Conservation (phyloP, 148 eudicot species). For the Suaeda aralocaspica region DNA sequence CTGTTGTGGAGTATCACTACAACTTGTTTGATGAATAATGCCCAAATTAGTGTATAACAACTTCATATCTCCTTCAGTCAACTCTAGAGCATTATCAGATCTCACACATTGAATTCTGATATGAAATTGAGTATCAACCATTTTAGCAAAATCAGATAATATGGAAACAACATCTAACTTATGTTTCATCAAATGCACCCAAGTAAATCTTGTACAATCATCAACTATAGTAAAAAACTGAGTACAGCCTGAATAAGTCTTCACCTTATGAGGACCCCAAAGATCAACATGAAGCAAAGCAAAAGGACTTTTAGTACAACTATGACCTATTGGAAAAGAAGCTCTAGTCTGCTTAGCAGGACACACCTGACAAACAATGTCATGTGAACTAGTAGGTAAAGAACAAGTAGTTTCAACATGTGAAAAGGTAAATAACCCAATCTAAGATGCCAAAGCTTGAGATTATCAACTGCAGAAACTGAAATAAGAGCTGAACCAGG, state of each 20-base stretch:
- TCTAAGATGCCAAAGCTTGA: neutral
- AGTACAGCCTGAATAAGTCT: neutral
- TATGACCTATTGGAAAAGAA: neutral
- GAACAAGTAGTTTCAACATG: neutral
- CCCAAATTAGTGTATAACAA: neutral
- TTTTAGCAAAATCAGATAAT: neutral
- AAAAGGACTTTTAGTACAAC: neutral
- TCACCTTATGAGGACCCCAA: no score
- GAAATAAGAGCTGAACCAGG: no score
- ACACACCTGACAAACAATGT: neutral
- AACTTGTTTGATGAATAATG: neutral
- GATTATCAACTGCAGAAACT: no score
- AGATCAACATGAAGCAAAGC: neutral
- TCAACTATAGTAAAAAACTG: slow-evolving; percentile 13
- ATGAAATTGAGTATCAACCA: slow-evolving; percentile 2
- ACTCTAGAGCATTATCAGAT: neutral
- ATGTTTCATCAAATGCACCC: neutral
- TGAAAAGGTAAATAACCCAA: neutral
- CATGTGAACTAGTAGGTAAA: neutral
- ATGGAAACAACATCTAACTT: neutral
- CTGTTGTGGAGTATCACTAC: slow-evolving; percentile 14
- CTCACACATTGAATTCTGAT: neutral
- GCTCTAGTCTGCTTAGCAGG: neutral
- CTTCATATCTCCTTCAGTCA: neutral
- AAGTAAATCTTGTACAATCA: slow-evolving; percentile 6